phyloP scores from a whole-genome alignment of 805 yeast species.

The Starmerella lactis-condensi region DNA sequence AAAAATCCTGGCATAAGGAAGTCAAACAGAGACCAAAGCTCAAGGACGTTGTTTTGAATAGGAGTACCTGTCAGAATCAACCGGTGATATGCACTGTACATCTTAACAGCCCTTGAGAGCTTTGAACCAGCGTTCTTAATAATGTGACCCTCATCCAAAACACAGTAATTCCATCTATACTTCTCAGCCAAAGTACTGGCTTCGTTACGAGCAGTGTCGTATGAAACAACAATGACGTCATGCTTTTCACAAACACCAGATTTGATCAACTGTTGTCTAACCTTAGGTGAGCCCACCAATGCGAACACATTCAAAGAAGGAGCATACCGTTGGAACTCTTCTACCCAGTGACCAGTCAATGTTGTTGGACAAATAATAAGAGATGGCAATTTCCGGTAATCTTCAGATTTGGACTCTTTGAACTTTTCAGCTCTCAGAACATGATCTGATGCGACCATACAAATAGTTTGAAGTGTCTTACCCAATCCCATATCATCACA shows the following conservation, averaged over 20 bases:
- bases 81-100: constrained; percentile 69
- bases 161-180: constrained; percentile 73
- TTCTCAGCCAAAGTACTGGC: constrained; percentile 38
- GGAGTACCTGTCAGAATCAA: constrained; percentile 92
- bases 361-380: constrained; percentile 92
- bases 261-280: constrained; percentile 26
- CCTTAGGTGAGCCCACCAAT: constrained; percentile 83
- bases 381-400: constrained; percentile 61
- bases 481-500: constrained; percentile 99
- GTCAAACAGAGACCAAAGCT: constrained; percentile 93
- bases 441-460: constrained; percentile 93
- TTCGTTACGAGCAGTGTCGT: constrained; percentile 92
- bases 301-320: constrained; percentile 69
- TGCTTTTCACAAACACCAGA: constrained; percentile 27
- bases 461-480: constrained; percentile 88
- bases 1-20: constrained; percentile 96
- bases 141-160: constrained; percentile 92
- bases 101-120: constrained; percentile 72
- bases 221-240: constrained; percentile 87
- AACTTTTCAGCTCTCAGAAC: constrained; percentile 60
- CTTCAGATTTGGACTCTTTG: constrained; percentile 37
- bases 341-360: constrained; percentile 97
- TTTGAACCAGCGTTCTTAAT: constrained; percentile 83
- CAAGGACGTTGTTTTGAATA: constrained; percentile 89
- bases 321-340: constrained; percentile 74